Evolutionary conservation across 192 early-diverging fungal species (phyloP), one percentile per base, ranked within the genome.

Genomic region (Coemansia sp.): DNA sequence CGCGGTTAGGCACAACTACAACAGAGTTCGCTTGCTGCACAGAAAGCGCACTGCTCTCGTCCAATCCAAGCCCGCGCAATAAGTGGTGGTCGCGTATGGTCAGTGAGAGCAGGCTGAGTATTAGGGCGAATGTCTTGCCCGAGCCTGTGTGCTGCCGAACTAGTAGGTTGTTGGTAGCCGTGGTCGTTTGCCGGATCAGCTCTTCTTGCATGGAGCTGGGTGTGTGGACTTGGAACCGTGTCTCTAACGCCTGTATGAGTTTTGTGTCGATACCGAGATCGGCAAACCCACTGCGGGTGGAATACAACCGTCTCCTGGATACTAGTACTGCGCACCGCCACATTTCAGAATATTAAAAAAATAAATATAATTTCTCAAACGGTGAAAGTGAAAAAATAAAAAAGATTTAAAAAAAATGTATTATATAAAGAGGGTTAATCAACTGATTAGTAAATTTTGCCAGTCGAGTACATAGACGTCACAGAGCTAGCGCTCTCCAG

Each of bases 1-100:
- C 79, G 2, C 74, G 65, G 52, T 76, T 82, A 0, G 79, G 79
- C 35, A 73, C 79, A 2, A 82, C 64, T 15, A 76, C 47, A 10
- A 81, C 35, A 0, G 69, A 65, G 58, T 44, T 77, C 1, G 50
- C 50, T 13, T 11, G 24, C 50, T 53, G 50, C 24, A 10, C 24
- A 18, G 44, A 18, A 1, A 47, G 44, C 44, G 44, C 44, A 13
- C 24, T 24, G 24, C 24, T 29, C 5, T 60, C 35, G 20, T 68
- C 59, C 5, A 67, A 34, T 18, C 20, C 16, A 0, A 53, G 62
- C 3, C 39, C 45, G 20, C 64, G 65, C 64, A 68, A 5, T 24
- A 30, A 1, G 3, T 61, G 43, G 62, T 64, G 62, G 3, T 74
- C 67, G 9, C 38, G 53, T 4, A 80, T 11, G 0, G 77, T 39